Evolutionary conservation across 2,329 filamentous ascomycete species (phyloP).

Genomic region (Aspergillus unguis): DNA sequence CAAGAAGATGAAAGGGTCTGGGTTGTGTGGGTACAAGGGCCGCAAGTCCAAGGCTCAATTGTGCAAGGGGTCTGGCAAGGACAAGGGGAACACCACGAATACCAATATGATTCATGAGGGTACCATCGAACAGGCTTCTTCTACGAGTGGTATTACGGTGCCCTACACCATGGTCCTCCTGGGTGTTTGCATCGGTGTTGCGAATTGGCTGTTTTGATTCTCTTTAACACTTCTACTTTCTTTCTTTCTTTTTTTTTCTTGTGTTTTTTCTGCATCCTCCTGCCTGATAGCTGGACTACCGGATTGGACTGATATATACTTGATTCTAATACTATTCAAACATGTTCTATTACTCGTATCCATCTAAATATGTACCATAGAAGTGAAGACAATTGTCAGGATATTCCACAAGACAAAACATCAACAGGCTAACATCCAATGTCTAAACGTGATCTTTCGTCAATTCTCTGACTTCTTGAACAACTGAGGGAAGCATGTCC

Average conservation of each 20-base stretch:
- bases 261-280: background rate
- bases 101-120: background rate
- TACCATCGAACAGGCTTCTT: background rate
- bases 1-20: conserved; percentile 24
- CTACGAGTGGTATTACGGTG: background rate
- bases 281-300: background rate
- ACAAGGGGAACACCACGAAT: background rate
- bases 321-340: conserved; percentile 1
- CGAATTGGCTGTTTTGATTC: background rate
- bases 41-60: background rate
- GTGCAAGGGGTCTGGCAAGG: background rate
- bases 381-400: background rate
- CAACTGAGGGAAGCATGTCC: conserved; percentile 73
- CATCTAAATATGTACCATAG: conserved; percentile 1
- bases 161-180: background rate
- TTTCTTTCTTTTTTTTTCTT: conserved; percentile 6
- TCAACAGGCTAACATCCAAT: background rate
- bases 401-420: background rate
- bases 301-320: background rate
- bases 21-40: conserved; percentile 22
- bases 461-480: conserved; percentile 58
- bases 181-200: background rate
- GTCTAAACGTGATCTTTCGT: background rate
- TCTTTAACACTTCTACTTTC: background rate
- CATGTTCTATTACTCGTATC: conserved; percentile 2